These are phyloP conservation scores for Podochytrium sp. DNA, from an alignment of 192 early-diverging fungal species.

Conservation along the genomic window DNA sequence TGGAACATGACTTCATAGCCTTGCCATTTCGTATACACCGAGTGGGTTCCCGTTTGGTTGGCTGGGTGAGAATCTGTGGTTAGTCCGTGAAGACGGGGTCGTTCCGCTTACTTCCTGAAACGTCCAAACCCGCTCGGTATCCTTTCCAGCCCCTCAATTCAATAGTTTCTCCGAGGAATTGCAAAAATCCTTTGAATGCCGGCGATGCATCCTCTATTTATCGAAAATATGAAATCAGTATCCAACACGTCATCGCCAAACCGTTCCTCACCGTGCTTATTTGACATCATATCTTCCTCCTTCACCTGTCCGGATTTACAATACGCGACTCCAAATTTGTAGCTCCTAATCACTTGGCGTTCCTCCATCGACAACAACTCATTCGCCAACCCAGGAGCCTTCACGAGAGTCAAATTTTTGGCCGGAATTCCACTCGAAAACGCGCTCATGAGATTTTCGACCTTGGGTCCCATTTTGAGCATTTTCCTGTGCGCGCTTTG, in stretches of 20 bases:
- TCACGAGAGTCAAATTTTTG: conserved; percentile 60
- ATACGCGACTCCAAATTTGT: conserved; percentile 83
- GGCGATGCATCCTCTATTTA: conserved; percentile 47
- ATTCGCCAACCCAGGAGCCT: conserved; percentile 62
- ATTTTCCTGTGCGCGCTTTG: conserved; percentile 49
- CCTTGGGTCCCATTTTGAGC: conserved; percentile 52
- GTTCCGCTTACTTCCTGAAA: conserved; percentile 54
- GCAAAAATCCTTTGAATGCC: conserved; percentile 65
- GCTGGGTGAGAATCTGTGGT: too few species aligned
- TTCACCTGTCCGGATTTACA: conserved; percentile 68
- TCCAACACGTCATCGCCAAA: too few species aligned
- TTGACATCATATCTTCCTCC: conserved; percentile 81
- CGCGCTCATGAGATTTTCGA: conserved; percentile 52
- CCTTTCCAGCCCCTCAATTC: conserved; percentile 74
- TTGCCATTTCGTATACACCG: conserved; percentile 75
- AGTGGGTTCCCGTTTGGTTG: conserved; percentile 71
- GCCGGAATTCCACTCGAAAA: conserved; percentile 58
- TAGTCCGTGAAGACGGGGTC: background rate
- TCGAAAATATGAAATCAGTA: conserved; percentile 7
- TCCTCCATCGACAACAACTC: conserved; percentile 77
- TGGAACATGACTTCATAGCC: conserved; percentile 80
- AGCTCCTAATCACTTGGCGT: conserved; percentile 67
- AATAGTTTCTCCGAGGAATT: conserved; percentile 73
- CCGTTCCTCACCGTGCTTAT: conserved; percentile 60
- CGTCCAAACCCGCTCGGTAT: conserved; percentile 77